These are phyloP conservation scores for Saccharomyces uvarum DNA, from an alignment of 1,139 yeast genomes.

Conservation along the genomic window DNA sequence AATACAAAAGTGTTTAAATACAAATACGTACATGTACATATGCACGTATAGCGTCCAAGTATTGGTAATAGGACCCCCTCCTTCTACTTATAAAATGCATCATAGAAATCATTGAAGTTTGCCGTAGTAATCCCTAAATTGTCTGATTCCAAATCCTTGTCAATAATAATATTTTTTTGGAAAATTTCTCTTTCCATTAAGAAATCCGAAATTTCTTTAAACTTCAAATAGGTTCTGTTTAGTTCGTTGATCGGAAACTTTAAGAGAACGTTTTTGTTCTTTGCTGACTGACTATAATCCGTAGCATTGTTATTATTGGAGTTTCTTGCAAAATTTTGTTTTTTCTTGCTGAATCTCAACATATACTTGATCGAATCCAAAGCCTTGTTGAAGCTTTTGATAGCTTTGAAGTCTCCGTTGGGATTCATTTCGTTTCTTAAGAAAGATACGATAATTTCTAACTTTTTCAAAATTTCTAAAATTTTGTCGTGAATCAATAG, in stretches of 20 bases:
- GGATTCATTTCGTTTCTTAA: neutral
- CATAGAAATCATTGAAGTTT: neutral
- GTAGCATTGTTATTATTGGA: neutral
- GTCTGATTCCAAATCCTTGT: neutral
- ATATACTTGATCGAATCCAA: neutral
- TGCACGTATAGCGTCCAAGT: slow-evolving; percentile 3
- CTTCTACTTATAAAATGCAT: neutral
- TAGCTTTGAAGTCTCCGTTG: neutral
- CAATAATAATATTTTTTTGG: neutral
- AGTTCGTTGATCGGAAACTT: neutral
- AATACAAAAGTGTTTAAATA: slow-evolving; percentile 1
- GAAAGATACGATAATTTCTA: neutral
- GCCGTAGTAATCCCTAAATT: neutral
- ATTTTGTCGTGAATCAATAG: neutral
- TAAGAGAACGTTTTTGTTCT: neutral
- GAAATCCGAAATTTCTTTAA: neutral
- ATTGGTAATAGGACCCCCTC: neutral
- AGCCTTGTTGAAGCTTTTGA: neutral
- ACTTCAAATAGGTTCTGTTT: neutral
- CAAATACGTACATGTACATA: slow-evolving; percentile 1
- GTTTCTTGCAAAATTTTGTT: neutral
- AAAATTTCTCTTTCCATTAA: neutral
- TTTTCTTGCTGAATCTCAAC: neutral
- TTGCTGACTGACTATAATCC: neutral
- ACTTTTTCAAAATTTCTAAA: neutral